Evolutionary conservation across 1,284 basidiomycete genomes (phyloP).

Genomic region (Tremellales sp.): DNA sequence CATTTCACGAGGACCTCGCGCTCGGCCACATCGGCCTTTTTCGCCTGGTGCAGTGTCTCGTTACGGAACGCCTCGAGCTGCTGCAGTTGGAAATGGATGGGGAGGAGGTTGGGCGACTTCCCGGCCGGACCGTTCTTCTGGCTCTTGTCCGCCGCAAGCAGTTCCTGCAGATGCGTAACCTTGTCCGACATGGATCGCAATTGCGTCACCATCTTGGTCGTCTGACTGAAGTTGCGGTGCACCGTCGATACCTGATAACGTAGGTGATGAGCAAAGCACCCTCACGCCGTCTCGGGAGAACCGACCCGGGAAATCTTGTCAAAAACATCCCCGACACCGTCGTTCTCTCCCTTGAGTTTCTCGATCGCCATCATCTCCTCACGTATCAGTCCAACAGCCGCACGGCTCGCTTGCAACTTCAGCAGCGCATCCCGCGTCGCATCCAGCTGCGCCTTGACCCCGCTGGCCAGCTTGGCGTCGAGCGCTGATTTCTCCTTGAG

Average conservation of each 20-base stretch:
- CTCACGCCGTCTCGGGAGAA: slow-evolving; percentile 17
- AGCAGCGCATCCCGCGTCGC: slow-evolving; percentile 83
- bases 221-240: slow-evolving; percentile 91
- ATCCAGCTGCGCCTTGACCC: slow-evolving; percentile 90
- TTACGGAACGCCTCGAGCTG: slow-evolving; percentile 92
- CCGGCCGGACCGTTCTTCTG: slow-evolving; percentile 65
- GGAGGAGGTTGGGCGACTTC: slow-evolving; percentile 78
- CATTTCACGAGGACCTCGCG: slow-evolving; percentile 67
- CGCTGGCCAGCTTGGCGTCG: slow-evolving; percentile 83
- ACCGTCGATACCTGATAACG: slow-evolving; percentile 80
- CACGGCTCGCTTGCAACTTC: slow-evolving; percentile 75
- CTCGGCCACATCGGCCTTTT: slow-evolving; percentile 61
- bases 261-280: neutral
- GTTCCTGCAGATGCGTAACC: slow-evolving; percentile 70
- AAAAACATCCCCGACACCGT: slow-evolving; percentile 55
- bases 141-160: slow-evolving; percentile 68
- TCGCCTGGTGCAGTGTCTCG: slow-evolving; percentile 86
- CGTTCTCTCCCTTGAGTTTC: slow-evolving; percentile 55
- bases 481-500: slow-evolving; percentile 97
- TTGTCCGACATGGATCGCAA: slow-evolving; percentile 83
- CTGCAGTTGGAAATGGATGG: slow-evolving; percentile 83
- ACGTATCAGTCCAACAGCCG: slow-evolving; percentile 78
- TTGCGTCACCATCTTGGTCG: slow-evolving; percentile 91
- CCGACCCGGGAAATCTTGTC: slow-evolving; percentile 86
- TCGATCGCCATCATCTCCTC: slow-evolving; percentile 91